Conservation (phyloP, 345 rosid genomes). For the Dimocarpus longan region DNA sequence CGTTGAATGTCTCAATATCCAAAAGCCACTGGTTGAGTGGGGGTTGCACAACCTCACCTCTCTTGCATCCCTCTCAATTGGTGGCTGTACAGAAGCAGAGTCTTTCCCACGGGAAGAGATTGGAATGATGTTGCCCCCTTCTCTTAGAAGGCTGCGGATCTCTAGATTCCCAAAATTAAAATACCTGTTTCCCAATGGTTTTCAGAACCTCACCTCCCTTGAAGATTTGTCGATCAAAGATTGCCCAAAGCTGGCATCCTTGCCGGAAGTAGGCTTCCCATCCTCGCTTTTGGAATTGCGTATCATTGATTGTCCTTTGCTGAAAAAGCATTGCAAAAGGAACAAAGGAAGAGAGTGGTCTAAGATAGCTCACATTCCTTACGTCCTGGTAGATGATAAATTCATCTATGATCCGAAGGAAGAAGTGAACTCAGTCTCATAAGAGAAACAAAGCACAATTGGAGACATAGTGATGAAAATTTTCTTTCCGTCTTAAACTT, state of each 20-base stretch:
- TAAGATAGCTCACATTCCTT: constrained; percentile 27
- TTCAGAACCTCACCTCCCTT: constrained; percentile 23
- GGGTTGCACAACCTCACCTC: neutral
- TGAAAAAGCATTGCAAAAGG: constrained; percentile 21
- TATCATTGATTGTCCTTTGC: constrained; percentile 18
- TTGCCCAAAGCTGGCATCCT: constrained; percentile 21
- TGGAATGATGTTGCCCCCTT: constrained; percentile 21
- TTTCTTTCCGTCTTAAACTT: neutral
- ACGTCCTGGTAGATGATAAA: neutral
- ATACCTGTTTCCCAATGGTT: constrained; percentile 14
- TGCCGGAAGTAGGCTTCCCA: constrained; percentile 13
- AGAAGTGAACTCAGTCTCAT: neutral
- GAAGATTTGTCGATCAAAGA: constrained; percentile 10
- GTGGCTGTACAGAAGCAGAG: neutral
- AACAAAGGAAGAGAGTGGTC: constrained; percentile 26
- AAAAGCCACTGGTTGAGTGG: neutral
- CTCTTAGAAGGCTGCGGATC: constrained; percentile 3
- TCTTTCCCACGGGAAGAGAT: constrained; percentile 20
- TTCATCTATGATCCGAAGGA: neutral
- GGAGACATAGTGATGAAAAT: neutral
- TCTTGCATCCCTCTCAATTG: neutral
- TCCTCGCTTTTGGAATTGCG: constrained; percentile 18
- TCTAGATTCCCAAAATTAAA: constrained; percentile 17
- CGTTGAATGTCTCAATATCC: neutral
- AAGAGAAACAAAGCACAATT: neutral